Base-by-base conservation (phyloP, 805 yeast species). In the Yarrowia deformans region DNA sequence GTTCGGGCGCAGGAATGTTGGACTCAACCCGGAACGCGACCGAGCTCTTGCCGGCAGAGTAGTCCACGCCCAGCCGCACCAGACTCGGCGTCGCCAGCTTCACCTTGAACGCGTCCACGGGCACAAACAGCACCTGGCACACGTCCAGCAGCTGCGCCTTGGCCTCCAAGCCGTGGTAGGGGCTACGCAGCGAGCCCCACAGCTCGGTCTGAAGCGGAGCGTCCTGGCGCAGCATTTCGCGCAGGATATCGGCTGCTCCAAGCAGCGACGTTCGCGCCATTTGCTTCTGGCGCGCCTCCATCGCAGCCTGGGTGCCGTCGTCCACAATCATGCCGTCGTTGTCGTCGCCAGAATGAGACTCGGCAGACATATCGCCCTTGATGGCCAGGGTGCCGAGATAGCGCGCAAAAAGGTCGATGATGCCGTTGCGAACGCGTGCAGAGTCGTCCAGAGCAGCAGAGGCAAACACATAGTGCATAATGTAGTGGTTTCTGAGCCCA, bases 331-430 rank as follows among this genome's bases (percentile, higher is more conserved):
- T 84, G 78, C 86, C 78, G 34, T 80, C 81, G 8, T 80, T 80
- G 23, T 75, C 77, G 66, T 80, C 76, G 71, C 72, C 70, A 72
- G 19, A 16, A 14, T 2, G 2, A 2, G 29, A 2, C 1, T 18
- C 43, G 2, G 45, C 60, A 70, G 71, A 68, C 73, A 40, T 67
- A 39, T 78, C 83, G 0, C 93, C 92, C 56, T 85, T 81, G 10
- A 88, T 77, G 0, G 94, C 96, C 9, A 91, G 87, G 54, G 82
- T 78, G 39, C 95, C 89, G 8, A 94, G 79, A 0, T 89, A 80
- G 5, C 81, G 78, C 14, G 81, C 73, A 19, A 94, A 80, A 0
- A 80, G 78, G 2, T 77, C 79, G 1, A 87, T 77, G 69, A 91
- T 74, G 13, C 84, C 81, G 29, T 80, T 79, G 60, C 87, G 83